Evolutionary conservation across 2,329 filamentous ascomycete species (phyloP).

Genomic region (Pseudonectria foliicola): DNA sequence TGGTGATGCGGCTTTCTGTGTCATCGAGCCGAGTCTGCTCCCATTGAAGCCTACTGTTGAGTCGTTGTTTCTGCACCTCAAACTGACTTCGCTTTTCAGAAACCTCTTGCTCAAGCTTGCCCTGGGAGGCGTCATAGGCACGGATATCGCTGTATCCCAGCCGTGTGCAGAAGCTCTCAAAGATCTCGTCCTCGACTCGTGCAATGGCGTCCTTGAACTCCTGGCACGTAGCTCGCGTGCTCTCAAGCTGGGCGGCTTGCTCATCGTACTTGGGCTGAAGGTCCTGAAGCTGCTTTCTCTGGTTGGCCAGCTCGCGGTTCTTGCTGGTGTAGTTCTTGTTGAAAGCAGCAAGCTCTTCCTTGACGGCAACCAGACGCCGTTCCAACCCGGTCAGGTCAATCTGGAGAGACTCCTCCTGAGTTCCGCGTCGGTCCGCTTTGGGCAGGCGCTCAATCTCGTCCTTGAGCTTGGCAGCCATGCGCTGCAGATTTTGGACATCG

Average conservation of each 20-base stretch:
- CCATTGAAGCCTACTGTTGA: constrained; percentile 57
- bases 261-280: constrained; percentile 71
- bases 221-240: constrained; percentile 40
- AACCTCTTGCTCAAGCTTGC: constrained; percentile 83
- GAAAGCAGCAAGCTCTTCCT: constrained; percentile 69
- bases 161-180: constrained; percentile 74
- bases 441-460: constrained; percentile 75
- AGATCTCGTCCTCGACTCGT: constrained; percentile 81
- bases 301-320: constrained; percentile 69
- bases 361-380: constrained; percentile 62
- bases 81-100: constrained; percentile 83
- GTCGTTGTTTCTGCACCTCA: constrained; percentile 70
- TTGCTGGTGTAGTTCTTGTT: constrained; percentile 81
- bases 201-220: constrained; percentile 59
- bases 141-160: constrained; percentile 86
- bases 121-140: constrained; percentile 89
- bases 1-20: constrained; percentile 61
- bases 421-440: constrained; percentile 65
- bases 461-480: constrained; percentile 65
- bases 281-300: constrained; percentile 65
- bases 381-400: constrained; percentile 75
- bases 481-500: constrained; percentile 78
- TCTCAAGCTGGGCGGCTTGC: constrained; percentile 61
- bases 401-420: constrained; percentile 74
- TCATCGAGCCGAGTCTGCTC: constrained; percentile 45